Percentiles rank a stretch among this genome's conserved stretches.
phyloP scores from a whole-genome alignment of 1,139 yeast species.

The Suhomyces chickasaworum region DNA sequence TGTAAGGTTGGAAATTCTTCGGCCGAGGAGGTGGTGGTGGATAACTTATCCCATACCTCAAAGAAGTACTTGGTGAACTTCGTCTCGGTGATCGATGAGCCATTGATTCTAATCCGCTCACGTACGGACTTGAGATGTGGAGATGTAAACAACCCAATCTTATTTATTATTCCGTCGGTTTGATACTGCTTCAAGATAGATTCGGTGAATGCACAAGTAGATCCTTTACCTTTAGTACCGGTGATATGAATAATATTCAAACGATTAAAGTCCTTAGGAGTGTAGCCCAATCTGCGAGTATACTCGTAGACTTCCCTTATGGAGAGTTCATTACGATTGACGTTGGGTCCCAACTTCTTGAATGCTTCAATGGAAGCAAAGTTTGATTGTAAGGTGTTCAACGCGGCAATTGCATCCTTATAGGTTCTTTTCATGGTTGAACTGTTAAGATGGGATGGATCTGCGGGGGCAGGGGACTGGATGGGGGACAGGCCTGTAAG shows the following conservation, averaged over 20 bases:
- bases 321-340: conserved; percentile 65
- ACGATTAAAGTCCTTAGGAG: conserved; percentile 65
- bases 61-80: conserved; percentile 86
- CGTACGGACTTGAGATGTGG: conserved; percentile 94
- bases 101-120: conserved; percentile 87
- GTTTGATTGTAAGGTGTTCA: conserved; percentile 88
- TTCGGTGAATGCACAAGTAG: conserved; percentile 93
- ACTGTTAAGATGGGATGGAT: background rate
- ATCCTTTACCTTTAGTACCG: conserved; percentile 98
- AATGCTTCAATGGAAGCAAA: conserved; percentile 86
- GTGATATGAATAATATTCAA: conserved; percentile 88
- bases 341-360: conserved; percentile 63
- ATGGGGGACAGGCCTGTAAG: conserved; percentile 5
- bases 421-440: conserved; percentile 30
- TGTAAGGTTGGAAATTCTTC: conserved; percentile 72
- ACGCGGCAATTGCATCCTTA: conserved; percentile 78
- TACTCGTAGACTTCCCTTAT: conserved; percentile 90
- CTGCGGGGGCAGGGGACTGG: conserved; percentile 2
- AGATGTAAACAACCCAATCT: conserved; percentile 88
- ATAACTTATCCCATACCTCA: conserved; percentile 87
- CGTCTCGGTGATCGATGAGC: conserved; percentile 78
- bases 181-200: conserved; percentile 71
- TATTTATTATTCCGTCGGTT: conserved; percentile 33
- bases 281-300: conserved; percentile 84
- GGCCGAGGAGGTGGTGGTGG: conserved; percentile 57